Evolutionary conservation across 2,329 filamentous ascomycete genomes (phyloP).

Genomic region (Exophiala spinifera): DNA sequence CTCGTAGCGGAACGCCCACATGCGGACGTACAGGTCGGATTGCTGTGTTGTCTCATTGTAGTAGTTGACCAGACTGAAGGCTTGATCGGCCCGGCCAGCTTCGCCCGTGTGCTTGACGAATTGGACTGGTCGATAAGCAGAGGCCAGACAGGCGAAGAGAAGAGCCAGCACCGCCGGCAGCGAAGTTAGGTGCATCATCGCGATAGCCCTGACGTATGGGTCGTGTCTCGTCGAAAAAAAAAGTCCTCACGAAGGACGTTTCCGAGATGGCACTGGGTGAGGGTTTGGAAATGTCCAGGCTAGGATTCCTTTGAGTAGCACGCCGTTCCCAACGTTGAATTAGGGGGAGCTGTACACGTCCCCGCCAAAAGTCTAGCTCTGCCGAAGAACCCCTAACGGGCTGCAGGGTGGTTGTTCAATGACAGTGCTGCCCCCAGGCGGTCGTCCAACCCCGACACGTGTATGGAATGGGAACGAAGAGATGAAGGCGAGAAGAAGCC

Average conservation of each 20-base stretch:
- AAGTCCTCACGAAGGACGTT: too few relatives aligned
- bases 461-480: not conserved
- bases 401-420: too few relatives aligned
- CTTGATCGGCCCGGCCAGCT: conserved; percentile 25
- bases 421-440: too few relatives aligned
- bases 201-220: too few relatives aligned
- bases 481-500: not conserved
- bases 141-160: conserved; percentile 12
- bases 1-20: conserved; percentile 28
- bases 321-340: not conserved
- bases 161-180: conserved; percentile 11
- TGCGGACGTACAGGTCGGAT: conserved; percentile 27
- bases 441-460: too few relatives aligned
- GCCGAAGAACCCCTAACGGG: not conserved
- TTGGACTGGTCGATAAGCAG: conserved; percentile 29
- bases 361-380: not conserved
- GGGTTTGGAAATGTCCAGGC: conserved; percentile 2
- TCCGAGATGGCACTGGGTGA: too few relatives aligned
- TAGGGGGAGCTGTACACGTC: not conserved
- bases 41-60: conserved; percentile 27
- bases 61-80: conserved; percentile 27
- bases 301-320: not conserved
- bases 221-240: too few relatives aligned
- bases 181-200: conserved; percentile 7
- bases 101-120: conserved; percentile 30